Evolutionary conservation across 495 filamentous ascomycete species (phyloP), one percentile per base, ranked within the genome.

Genomic region (Lophiotrema nucula): DNA sequence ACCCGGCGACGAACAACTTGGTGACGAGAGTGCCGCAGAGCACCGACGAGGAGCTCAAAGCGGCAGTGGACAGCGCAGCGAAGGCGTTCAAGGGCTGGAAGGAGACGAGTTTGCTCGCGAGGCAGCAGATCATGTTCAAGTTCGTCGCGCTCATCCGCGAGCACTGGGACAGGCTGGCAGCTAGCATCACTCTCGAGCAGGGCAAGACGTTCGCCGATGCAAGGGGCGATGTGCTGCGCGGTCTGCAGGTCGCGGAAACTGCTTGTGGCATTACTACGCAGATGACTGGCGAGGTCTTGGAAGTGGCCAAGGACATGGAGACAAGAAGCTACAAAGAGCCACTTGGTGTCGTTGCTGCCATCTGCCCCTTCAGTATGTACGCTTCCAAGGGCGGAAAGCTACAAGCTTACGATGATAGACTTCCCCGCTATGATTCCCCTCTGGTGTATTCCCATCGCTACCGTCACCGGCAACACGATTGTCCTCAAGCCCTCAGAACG

Each of bases 371-470:
- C 72, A 99, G 90, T 96, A 76, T 70, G 89, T 81, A n/a, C 22
- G 12, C n/a, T 10, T 43, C 19, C 39, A 25, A 39, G 3, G 26
- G 28, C 21, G 1, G 2, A 4, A 16, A 2, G 43, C 58, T 58
- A 51, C 62, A 41, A 23, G 2, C 11, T 21, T 1, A 11, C n/a
- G 16, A 35, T n/a, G 8, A 6, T 62, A 95, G 89, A 98, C 77
- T 99, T 99, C 77, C 93, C 93, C 38, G 93, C 93, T 62, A 99
- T 99, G 93, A 99, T 99, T 73, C 93, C 93, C 18, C 79, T 99
- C 8, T 99, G 93, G 93, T 95, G 82, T 50, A 95, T 97, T 52
- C 95, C 93, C 18, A 84, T 97, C 68, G 95, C 93, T 37, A 96
- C 91, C 12, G 83, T 95, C 2, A 95, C 90, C 11, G 95, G 93